Percentiles rank a stretch among this genome's conserved stretches.
Conservation (phyloP, 768 basidiomycete genomes). For the Auricularia sp. region DNA sequence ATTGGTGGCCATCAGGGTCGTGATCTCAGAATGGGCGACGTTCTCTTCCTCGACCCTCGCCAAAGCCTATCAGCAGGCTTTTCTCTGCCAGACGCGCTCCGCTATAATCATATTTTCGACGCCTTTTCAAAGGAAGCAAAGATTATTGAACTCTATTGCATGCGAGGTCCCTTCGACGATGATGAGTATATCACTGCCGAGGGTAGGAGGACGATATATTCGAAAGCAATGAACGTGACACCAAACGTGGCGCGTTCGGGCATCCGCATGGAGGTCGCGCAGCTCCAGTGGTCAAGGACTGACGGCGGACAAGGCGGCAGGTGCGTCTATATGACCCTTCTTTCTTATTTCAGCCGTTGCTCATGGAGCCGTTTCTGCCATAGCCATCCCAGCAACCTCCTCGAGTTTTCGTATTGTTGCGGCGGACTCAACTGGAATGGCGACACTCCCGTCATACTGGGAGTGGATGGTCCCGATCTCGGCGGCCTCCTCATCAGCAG, state of each 20-base stretch:
- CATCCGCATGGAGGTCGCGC: conserved; percentile 44
- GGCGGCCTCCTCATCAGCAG: conserved; percentile 52
- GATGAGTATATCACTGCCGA: conserved; percentile 39
- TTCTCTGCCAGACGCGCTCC: background rate
- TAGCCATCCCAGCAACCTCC: conserved; percentile 52
- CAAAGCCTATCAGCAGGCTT: conserved; percentile 9
- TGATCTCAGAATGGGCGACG: conserved; percentile 39
- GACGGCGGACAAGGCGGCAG: conserved; percentile 58
- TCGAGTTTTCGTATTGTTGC: conserved; percentile 48
- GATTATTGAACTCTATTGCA: conserved; percentile 36
- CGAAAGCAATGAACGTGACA: conserved; percentile 41
- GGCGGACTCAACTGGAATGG: conserved; percentile 56
- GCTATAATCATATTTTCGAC: conserved; percentile 2
- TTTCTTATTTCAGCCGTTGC: no score
- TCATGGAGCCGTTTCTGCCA: no score
- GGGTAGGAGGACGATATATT: conserved; percentile 43
- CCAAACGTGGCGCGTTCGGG: conserved; percentile 54
- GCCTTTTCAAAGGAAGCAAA: conserved; percentile 16
- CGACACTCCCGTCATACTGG: conserved; percentile 58
- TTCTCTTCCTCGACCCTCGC: conserved; percentile 29
- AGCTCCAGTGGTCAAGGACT: conserved; percentile 42
- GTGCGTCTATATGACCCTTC: background rate
- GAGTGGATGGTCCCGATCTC: conserved; percentile 52
- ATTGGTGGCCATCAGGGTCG: conserved; percentile 34
- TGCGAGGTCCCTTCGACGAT: conserved; percentile 50